Evolutionary conservation across 2,329 filamentous ascomycete genomes (phyloP), one percentile per base, ranked within the genome.

Genomic region (Cercospora beticola): DNA sequence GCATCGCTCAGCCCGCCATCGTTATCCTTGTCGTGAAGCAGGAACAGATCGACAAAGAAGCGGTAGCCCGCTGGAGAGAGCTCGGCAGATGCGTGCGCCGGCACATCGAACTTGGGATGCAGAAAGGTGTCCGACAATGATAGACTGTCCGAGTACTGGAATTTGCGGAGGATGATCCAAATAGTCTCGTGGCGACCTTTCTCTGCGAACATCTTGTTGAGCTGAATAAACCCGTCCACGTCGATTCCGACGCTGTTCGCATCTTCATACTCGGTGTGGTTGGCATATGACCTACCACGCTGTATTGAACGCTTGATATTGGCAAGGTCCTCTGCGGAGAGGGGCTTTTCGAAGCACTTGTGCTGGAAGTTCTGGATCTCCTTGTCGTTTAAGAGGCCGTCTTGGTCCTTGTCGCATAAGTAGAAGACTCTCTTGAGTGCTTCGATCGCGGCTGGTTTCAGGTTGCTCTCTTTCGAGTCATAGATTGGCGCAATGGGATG

Each of bases 131-230:
- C 94, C 76, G 94, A 93, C 46, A 99, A 83, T 70, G 92, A 97
- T 58, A 99, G 82, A 78, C 93, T 97, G 82, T 98, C 95, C 0
- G 94, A 97, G 77, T 99, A 98, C 76, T 97, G 92, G 75, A 97
- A 97, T 73, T 95, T 94, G 67, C 95, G 88, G 70, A 99, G 82
- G 69, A 99, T 97, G 70, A 97, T 93, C 95, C 95, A 99, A 54
- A 98, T 95, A 0, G 95, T 99, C 81, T 99, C 95, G 78, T 99
- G 95, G 12, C 95, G 91, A 12, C 95, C 95, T 79, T 98, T 98
- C 78, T 98, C 94, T 0, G 94, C 95, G 78, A 97, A 99, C 67
- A 98, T 88, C 81, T 94, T 97, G 82, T 98, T 98, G 46, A 99
- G 83, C 72, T 94, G 88, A 60, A 99, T 82, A 76, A 99, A 99